Percentiles rank a stretch among this genome's conserved stretches.
Evolutionary conservation across 768 basidiomycete species (phyloP).

Genomic region (Clathrus columnatus): DNA sequence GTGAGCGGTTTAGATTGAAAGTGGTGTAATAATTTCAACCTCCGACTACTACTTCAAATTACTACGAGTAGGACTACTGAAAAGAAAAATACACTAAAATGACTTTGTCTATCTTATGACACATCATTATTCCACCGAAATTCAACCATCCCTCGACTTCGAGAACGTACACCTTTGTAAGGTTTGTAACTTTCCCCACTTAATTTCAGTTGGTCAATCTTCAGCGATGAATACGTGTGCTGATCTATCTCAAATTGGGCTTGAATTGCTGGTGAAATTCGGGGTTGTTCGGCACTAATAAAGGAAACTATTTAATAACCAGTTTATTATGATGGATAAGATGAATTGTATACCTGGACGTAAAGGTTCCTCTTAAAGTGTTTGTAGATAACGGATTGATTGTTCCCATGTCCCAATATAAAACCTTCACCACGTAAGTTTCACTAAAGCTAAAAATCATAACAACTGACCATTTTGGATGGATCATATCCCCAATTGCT

Average conservation of each 20-base stretch:
- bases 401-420: conserved; percentile 72
- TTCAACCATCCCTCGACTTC: conserved; percentile 59
- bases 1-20: background rate
- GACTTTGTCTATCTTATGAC: background rate
- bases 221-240: conserved; percentile 69
- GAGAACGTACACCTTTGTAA: conserved; percentile 81
- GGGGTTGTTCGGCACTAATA: conserved; percentile 33
- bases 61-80: background rate
- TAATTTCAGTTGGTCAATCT: conserved; percentile 78
- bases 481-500: conserved; percentile 81
- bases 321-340: conserved; percentile 1
- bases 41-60: background rate
- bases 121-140: conserved; percentile 33
- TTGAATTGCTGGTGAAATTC: conserved; percentile 69
- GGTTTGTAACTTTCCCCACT: conserved; percentile 79
- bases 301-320: background rate
- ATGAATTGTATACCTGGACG: conserved; percentile 42
- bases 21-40: conserved; percentile 2
- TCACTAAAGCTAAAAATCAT: background rate
- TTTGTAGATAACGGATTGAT: conserved; percentile 58
- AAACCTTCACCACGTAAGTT: conserved; percentile 32
- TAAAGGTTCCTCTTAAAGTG: conserved; percentile 72
- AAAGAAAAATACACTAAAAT: background rate
- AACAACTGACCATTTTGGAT: conserved; percentile 40
- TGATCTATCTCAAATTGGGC: conserved; percentile 62